Evolutionary conservation across 2,329 filamentous ascomycete genomes (phyloP).

Genomic region (Orbilia brochopaga): DNA sequence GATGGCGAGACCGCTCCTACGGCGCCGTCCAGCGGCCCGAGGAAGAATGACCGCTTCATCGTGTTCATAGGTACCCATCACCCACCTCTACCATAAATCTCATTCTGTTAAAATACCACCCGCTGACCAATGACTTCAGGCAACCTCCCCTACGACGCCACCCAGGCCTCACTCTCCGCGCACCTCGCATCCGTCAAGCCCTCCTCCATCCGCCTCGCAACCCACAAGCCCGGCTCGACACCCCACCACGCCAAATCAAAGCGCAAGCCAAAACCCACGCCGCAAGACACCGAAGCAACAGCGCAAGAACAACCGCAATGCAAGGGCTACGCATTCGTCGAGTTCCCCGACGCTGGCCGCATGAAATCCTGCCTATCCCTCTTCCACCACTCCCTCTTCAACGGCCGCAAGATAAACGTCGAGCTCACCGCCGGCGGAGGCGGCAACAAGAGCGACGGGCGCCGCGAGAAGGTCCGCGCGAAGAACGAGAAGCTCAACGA

Average conservation of each 20-base stretch:
- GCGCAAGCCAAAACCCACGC: conserved; percentile 17
- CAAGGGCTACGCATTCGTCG: conserved; percentile 82
- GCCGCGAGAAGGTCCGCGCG: conserved; percentile 76
- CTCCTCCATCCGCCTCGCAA: conserved; percentile 73
- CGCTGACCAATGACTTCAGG: conserved; percentile 60
- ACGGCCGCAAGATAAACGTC: conserved; percentile 80
- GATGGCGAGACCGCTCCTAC: not conserved
- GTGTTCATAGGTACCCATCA: conserved; percentile 71
- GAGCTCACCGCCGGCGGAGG: conserved; percentile 91
- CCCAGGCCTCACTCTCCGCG: conserved; percentile 68
- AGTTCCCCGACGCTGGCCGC: conserved; percentile 82
- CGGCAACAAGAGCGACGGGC: conserved; percentile 74
- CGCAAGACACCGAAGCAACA: not conserved
- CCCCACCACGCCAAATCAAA: conserved; percentile 57
- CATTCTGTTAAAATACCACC: not conserved
- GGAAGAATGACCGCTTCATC: conserved; percentile 69
- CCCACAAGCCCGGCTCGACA: conserved; percentile 68
- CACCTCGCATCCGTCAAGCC: conserved; percentile 82
- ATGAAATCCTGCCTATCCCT: conserved; percentile 92
- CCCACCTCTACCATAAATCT: not conserved
- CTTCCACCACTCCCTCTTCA: conserved; percentile 83
- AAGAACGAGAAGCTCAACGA: conserved; percentile 87
- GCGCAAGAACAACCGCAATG: conserved; percentile 60
- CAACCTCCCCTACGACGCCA: conserved; percentile 86
- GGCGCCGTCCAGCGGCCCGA: not conserved